A percentile compares a stretch with the other conserved stretches of the same genome.
phyloP scores from a whole-genome alignment of 2,329 filamentous ascomycete species.

The Colletotrichum viniferum region DNA sequence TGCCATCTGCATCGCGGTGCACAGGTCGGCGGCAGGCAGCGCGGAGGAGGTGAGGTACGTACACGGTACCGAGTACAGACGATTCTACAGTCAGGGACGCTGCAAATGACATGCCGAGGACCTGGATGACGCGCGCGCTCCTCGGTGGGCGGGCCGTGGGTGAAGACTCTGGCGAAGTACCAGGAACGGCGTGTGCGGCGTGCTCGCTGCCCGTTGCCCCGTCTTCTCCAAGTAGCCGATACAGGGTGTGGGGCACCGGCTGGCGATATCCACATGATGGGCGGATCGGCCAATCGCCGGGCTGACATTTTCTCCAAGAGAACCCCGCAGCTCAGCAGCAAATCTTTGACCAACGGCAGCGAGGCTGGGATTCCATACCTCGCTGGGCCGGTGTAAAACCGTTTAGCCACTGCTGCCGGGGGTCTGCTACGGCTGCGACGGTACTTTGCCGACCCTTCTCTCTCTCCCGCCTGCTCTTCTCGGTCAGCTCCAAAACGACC shows the following conservation, averaged over 20 bases:
- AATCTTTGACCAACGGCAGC: constrained; percentile 21
- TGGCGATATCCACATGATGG: not conserved
- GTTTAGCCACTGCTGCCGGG: not conserved
- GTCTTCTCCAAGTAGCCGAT: not conserved
- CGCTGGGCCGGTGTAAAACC: not conserved
- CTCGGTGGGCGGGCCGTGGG: not conserved
- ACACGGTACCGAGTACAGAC: not conserved
- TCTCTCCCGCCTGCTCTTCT: not conserved
- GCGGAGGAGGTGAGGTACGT: not conserved
- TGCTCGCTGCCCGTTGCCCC: not conserved
- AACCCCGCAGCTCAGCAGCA: constrained; percentile 20
- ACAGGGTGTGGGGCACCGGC: not conserved
- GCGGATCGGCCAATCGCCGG: not conserved
- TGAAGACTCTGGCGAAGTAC: not conserved
- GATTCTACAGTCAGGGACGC: not conserved
- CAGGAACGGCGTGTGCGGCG: not conserved
- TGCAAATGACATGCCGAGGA: not conserved
- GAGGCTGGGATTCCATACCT: constrained; percentile 14
- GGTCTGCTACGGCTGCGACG: not conserved
- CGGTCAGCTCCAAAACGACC: constrained; percentile 6
- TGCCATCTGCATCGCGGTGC: not conserved
- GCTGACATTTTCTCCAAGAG: constrained; percentile 19
- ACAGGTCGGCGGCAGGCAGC: not conserved
- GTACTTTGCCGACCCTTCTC: not conserved
- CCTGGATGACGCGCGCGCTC: not conserved